phyloP scores from a whole-genome alignment of 441 rosid genomes.

The Croton setiger region DNA sequence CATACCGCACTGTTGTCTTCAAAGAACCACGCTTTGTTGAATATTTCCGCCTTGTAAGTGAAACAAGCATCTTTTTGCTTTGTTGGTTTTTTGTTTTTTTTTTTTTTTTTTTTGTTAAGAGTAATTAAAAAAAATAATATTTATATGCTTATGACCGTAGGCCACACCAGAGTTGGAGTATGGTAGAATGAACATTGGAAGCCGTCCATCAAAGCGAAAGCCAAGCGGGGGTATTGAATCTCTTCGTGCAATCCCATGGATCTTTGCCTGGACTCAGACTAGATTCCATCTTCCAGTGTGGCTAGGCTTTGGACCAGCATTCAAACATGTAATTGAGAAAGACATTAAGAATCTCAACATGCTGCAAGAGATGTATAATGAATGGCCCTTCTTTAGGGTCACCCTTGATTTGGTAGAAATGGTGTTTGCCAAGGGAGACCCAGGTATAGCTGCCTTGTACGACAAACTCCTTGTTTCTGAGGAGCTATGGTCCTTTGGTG shows the following conservation, averaged over 20 bases:
- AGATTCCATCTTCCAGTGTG: constrained; percentile 96
- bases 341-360: constrained; percentile 68
- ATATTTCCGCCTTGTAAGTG: constrained; percentile 91
- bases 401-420: constrained; percentile 93
- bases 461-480: constrained; percentile 85
- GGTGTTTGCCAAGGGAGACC: constrained; percentile 98
- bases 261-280: constrained; percentile 98
- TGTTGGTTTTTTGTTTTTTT: background rate
- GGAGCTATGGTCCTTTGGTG: constrained; percentile 76
- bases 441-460: constrained; percentile 73
- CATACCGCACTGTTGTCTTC: constrained; percentile 83
- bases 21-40: constrained; percentile 89
- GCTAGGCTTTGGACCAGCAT: constrained; percentile 91
- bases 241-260: constrained; percentile 96
- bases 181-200: constrained; percentile 97
- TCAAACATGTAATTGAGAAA: constrained; percentile 50
- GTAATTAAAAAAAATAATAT: constrained; percentile 1
- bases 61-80: constrained; percentile 3
- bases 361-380: constrained; percentile 80
- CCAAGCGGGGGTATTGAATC: constrained; percentile 93
- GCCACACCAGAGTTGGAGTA: constrained; percentile 96
- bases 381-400: constrained; percentile 94
- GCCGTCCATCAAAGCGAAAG: constrained; percentile 90
- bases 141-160: constrained; percentile 32
- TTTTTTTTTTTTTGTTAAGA: too few relatives aligned